Conservation (phyloP, 106 monocot genomes). For the Alisma plantagoaquatica region DNA sequence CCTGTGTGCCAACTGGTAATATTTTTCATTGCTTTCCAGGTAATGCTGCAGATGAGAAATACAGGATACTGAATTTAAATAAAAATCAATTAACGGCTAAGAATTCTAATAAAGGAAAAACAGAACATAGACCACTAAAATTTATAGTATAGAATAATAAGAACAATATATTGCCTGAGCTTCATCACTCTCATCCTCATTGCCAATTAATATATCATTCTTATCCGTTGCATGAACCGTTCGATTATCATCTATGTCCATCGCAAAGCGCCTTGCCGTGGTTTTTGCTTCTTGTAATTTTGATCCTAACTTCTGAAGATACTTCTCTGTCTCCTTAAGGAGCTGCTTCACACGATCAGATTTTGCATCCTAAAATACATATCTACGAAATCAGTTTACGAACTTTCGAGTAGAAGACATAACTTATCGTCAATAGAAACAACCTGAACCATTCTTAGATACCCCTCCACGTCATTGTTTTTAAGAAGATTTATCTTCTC, state of each 20-base stretch:
- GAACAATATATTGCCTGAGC: conserved; percentile 42
- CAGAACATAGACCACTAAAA: background rate
- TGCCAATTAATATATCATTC: conserved; percentile 44
- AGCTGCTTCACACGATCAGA: conserved; percentile 98
- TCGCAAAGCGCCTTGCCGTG: conserved; percentile 45
- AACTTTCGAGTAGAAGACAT: background rate
- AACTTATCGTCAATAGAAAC: background rate
- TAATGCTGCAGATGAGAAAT: conserved; percentile 97
- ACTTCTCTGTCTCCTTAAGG: conserved; percentile 96
- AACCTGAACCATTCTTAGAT: conserved; percentile 99
- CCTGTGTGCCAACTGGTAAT: conserved; percentile 96
- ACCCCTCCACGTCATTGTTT: conserved; percentile 99
- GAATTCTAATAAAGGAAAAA: background rate
- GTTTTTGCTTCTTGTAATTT: conserved; percentile 79
- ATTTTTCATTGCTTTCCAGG: conserved; percentile 97
- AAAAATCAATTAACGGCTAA: background rate
- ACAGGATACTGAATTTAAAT: too few relatives aligned
- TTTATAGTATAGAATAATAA: background rate
- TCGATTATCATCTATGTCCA: conserved; percentile 54
- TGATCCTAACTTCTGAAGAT: conserved; percentile 87
- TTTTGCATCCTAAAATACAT: conserved; percentile 91
- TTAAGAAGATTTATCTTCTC: conserved; percentile 98
- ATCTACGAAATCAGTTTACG: too few relatives aligned
- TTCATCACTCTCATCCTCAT: conserved; percentile 89
- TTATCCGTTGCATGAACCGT: conserved; percentile 40